Base-by-base conservation (phyloP, 2,329 filamentous ascomycete species). In the Exophiala lecanii-corni region DNA sequence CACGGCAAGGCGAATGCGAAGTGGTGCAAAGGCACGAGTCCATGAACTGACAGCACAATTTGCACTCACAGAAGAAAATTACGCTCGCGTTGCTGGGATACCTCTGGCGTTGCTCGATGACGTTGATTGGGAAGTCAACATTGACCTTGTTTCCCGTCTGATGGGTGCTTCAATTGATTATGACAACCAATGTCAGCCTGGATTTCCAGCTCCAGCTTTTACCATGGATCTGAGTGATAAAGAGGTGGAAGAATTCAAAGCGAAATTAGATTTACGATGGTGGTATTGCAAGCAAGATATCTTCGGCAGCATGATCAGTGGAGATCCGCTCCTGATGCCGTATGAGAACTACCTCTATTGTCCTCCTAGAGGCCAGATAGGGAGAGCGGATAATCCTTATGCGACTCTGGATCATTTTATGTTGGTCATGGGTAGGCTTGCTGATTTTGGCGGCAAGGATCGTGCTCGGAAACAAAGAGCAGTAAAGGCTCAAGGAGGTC, bases 261-360 rank as follows among this genome's bases (percentile, higher is more conserved):
- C 85, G 12, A 73, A 92, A 28, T 80, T 85, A 51, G 92, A 97
- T 64, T 67, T 97, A 4, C 94, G 85, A 60, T 98, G 91, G 89
- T 96, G 89, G 86, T 96, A 89, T 61, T 83, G 79, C 56, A 94
- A 95, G 64, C 92, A 96, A 71, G 92, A 97, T 62, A 80, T 86
- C 6, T 94, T 91, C 55, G 91, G 96, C 62, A 89, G 86, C 60
- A 79, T 96, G 48, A 70, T 97, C 17, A 92, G 89, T 54, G 91
- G 88, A 6, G 89, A 91, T 31, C 76, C 76, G 49, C 71, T 94
- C 35, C 82, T 96, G 88, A 81, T 94, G 72, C 81, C 88, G 32
- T 94, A 85, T 59, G 73, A 81, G 19, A 72, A 78, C 49, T 95
- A 88, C 86, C 81, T 80, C n/a, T 83, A 91, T 57, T 94, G 89